Evolutionary conservation across 2,329 filamentous ascomycete species (phyloP).

Genomic region (Xenoacremonium recifei): DNA sequence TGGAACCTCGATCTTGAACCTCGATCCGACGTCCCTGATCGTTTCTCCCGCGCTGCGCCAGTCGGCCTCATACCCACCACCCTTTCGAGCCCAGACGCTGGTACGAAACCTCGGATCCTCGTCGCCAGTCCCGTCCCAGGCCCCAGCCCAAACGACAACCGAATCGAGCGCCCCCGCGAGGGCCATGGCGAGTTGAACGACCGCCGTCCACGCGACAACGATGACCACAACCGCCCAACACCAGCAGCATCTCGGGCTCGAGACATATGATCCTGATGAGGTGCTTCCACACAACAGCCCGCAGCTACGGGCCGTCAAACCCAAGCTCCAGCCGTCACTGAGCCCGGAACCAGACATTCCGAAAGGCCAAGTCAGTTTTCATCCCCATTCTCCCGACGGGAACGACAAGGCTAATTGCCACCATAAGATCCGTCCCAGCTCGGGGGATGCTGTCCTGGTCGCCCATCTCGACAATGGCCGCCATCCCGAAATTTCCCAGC

Average conservation of each 20-base stretch:
- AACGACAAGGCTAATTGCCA: slow-evolving; percentile 51
- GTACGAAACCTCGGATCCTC: slow-evolving; percentile 9
- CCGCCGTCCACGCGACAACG: slow-evolving; percentile 26
- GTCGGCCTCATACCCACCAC: background rate
- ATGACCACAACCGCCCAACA: slow-evolving; percentile 34
- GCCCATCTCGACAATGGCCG: slow-evolving; percentile 61
- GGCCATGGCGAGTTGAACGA: slow-evolving; percentile 35
- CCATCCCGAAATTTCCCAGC: slow-evolving; percentile 61
- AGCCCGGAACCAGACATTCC: slow-evolving; percentile 37
- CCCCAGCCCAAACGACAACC: slow-evolving; percentile 14
- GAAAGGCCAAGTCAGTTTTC: slow-evolving; percentile 34
- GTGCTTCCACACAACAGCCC: slow-evolving; percentile 41
- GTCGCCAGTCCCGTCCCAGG: no score
- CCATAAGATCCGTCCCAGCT: slow-evolving; percentile 53
- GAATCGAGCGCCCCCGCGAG: slow-evolving; percentile 15
- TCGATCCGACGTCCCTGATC: no score
- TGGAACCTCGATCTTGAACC: no score
- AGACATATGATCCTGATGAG: slow-evolving; percentile 46
- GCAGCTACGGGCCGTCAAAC: slow-evolving; percentile 33
- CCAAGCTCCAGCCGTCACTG: slow-evolving; percentile 30
- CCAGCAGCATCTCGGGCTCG: slow-evolving; percentile 29
- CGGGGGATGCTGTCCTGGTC: slow-evolving; percentile 68
- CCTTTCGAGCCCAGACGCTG: background rate
- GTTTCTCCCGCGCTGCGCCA: background rate
- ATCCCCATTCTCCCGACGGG: slow-evolving; percentile 30